Evolutionary conservation across 345 rosid genomes (phyloP), one percentile per base, ranked within the genome.

Genomic region (Citrus sp.): DNA sequence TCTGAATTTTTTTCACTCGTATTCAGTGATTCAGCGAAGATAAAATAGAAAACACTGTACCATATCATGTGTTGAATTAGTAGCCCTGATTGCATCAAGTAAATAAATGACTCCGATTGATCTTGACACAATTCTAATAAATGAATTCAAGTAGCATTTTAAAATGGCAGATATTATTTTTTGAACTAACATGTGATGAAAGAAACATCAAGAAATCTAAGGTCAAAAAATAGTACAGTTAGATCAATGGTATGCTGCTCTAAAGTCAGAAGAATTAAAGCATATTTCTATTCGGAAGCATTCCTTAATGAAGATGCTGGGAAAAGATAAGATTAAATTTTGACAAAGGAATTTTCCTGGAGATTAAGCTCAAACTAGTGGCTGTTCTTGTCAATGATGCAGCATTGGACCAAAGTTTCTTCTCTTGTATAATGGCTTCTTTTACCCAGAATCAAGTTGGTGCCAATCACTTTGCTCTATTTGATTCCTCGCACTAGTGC

Each of bases 401-500:
- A 73, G 63, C 40, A 35, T 66, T 37, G 55, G 58, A 64, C 34
- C 58, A 24, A 72, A 65, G 56, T 78, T 79, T 55, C 75, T 60
- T 56, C 42, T 51, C 67, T 71, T 7, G 46, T 40, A 73, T 63
- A 21, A 77, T 77, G 60, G 70, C 70, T 61, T 59, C 32, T 30
- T 69, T 71, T 64, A 79, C 51, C 38, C 71, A 69, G 49, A 55
- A 49, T 18, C 34, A n/a, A 54, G 78, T 56, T 35, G 62, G 51
- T 58, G 77, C 79, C 79, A 59, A 67, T 40, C 68, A 51, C 78
- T 34, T 69, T 70, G 78, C 76, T 24, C 30, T 49, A 24, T 63
- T 66, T 37, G 83, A 81, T 86, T 80, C 88, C 68, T 63, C 65
- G 55, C 67, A 63, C 60, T 40, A 40, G 35, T 65, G 25, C 79